A percentile compares a stretch with the other conserved stretches of the same genome.
These are phyloP conservation scores for Claviceps spartinae DNA, from an alignment of 2,329 filamentous ascomycete genomes.

Conservation along the genomic window DNA sequence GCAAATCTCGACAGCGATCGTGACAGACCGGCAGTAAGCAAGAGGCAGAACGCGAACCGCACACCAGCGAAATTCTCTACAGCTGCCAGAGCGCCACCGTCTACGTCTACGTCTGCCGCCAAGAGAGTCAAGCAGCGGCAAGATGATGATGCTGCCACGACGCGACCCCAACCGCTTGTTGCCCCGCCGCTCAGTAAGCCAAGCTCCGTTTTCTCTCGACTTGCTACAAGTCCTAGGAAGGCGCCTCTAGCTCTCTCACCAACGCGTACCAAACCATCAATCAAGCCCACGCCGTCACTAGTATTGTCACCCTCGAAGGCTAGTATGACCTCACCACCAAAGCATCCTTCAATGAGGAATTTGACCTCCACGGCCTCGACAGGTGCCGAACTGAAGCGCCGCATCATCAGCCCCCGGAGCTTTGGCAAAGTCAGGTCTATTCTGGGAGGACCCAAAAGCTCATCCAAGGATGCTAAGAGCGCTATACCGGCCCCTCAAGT, in stretches of 20 bases:
- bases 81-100: conserved; percentile 1
- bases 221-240: conserved; percentile 64
- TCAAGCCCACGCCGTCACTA: conserved; percentile 17
- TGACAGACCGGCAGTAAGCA: conserved; percentile 8
- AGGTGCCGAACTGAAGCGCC: conserved; percentile 20
- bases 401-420: conserved; percentile 33
- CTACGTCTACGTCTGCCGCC: conserved; percentile 22
- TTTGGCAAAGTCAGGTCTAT: conserved; percentile 47
- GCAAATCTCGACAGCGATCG: conserved; percentile 18
- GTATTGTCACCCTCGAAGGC: conserved; percentile 36
- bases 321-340: conserved; percentile 27
- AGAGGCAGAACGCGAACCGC: conserved; percentile 13
- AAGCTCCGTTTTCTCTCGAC: conserved; percentile 36
- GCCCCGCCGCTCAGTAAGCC: conserved; percentile 23
- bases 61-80: conserved; percentile 8
- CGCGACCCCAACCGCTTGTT: conserved; percentile 42
- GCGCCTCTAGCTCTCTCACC: conserved; percentile 36
- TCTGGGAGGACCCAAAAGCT: conserved; percentile 28
- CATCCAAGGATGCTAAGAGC: conserved; percentile 27
- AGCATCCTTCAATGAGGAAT: conserved; percentile 25
- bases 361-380: conserved; percentile 18
- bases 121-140: conserved; percentile 61
- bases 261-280: conserved; percentile 30
- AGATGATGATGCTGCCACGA: conserved; percentile 55
- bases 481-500: conserved; percentile 32